A percentile compares a stretch with the other conserved stretches of the same genome.
Conservation (phyloP, 2,329 filamentous ascomycete genomes). For the Elsinoe arachidis region DNA sequence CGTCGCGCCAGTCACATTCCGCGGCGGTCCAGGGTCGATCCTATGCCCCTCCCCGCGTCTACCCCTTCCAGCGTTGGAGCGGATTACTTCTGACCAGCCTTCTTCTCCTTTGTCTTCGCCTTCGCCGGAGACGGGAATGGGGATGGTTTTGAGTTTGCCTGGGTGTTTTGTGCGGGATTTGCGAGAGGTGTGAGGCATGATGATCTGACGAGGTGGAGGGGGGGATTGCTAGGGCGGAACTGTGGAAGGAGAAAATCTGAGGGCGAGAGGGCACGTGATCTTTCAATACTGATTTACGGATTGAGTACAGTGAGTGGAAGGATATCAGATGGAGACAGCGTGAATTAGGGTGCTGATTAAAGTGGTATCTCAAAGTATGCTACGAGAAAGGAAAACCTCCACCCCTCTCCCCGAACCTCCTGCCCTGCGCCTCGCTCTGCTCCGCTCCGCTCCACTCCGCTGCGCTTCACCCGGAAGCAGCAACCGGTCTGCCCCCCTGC, state of each 20-base stretch:
- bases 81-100: slow-evolving; percentile 13
- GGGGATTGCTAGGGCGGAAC: no score
- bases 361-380: not conserved
- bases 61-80: not conserved
- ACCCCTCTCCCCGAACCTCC: no score
- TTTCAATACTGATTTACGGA: no score
- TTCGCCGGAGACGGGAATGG: no score
- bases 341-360: not conserved
- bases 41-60: not conserved
- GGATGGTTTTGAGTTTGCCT: not conserved
- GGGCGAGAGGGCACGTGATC: not conserved
- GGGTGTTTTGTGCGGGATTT: slow-evolving; percentile 2
- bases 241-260: no score
- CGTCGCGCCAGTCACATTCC: slow-evolving; percentile 9
- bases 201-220: not conserved
- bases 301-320: no score
- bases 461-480: not conserved
- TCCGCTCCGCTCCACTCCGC: no score
- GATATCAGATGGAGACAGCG: no score
- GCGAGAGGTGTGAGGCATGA: slow-evolving; percentile 16
- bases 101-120: not conserved
- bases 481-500: not conserved
- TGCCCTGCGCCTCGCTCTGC: no score
- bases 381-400: not conserved
- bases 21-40: not conserved